A percentile compares a stretch with the other conserved stretches of the same genome.
phyloP scores from a whole-genome alignment of 352 stramenopile species.

The Blastocystis sp. region DNA sequence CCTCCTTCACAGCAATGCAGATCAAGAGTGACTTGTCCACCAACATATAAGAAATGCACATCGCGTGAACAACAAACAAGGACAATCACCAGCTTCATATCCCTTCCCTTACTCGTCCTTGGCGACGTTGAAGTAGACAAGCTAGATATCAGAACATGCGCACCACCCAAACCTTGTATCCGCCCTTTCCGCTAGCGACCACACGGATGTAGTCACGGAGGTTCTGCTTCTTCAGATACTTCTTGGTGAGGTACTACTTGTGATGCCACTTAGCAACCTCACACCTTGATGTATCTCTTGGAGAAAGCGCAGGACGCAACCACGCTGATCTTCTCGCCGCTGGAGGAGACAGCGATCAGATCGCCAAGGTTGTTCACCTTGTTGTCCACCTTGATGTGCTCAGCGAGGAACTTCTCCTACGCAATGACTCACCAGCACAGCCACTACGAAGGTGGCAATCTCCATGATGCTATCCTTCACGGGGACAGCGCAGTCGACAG shows the following conservation, averaged over 20 bases:
- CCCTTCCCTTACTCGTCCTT: conserved; percentile 60
- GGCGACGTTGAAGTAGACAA: conserved; percentile 62
- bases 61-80: conserved; percentile 12
- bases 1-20: no score
- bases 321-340: conserved; percentile 93
- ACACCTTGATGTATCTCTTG: conserved; percentile 86
- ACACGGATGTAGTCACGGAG: conserved; percentile 99
- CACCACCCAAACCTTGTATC: conserved; percentile 86
- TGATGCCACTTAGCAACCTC: neutral
- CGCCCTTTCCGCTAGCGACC: conserved; percentile 94
- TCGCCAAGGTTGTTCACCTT: conserved; percentile 92
- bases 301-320: conserved; percentile 90
- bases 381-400: conserved; percentile 97
- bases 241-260: conserved; percentile 93
- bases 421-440: neutral
- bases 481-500: conserved; percentile 88
- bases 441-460: conserved; percentile 85
- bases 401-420: conserved; percentile 94
- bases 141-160: conserved; percentile 10
- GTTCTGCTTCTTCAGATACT: conserved; percentile 99
- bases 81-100: conserved; percentile 57
- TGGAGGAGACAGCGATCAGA: conserved; percentile 88
- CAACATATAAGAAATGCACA: neutral
- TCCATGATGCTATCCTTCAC: conserved; percentile 98
- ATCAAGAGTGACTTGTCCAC: neutral